These are phyloP conservation scores for Mycena citricolor DNA, from an alignment of 1,284 basidiomycete species.

Conservation along the genomic window DNA sequence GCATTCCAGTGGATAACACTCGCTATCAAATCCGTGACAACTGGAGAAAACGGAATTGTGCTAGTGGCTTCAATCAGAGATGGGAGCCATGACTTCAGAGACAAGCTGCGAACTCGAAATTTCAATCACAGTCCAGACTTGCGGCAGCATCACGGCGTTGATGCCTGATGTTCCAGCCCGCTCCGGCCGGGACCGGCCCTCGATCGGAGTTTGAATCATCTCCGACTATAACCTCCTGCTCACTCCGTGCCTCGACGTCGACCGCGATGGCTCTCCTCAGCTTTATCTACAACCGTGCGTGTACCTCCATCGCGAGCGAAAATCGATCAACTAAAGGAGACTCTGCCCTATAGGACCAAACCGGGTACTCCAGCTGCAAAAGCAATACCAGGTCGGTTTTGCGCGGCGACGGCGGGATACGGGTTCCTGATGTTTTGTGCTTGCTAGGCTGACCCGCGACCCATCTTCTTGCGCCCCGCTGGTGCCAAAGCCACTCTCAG, in stretches of 20 bases:
- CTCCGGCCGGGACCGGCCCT: too few relatives aligned
- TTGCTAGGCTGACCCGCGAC: constrained; percentile 17
- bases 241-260: constrained; percentile 11
- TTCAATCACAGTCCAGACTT: too few relatives aligned
- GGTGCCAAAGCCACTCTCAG: constrained; percentile 20
- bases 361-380: constrained; percentile 21
- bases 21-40: too few relatives aligned
- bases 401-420: neutral
- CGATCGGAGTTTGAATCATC: too few relatives aligned
- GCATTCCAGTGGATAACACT: too few relatives aligned
- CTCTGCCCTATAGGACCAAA: constrained; percentile 14
- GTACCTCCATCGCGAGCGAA: neutral
- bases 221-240: too few relatives aligned
- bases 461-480: constrained; percentile 22
- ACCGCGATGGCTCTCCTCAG: constrained; percentile 23
- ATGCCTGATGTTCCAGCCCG: too few relatives aligned
- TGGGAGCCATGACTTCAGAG: too few relatives aligned
- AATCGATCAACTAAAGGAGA: neutral
- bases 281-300: constrained; percentile 21
- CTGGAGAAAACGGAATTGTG: too few relatives aligned
- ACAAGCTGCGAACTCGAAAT: too few relatives aligned
- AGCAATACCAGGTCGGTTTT: constrained; percentile 22
- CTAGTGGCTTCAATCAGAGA: too few relatives aligned
- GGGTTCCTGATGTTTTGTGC: constrained; percentile 2
- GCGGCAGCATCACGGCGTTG: too few relatives aligned